Evolutionary conservation across 768 basidiomycete genomes (phyloP).

Genomic region (Boletus tomentosulus): DNA sequence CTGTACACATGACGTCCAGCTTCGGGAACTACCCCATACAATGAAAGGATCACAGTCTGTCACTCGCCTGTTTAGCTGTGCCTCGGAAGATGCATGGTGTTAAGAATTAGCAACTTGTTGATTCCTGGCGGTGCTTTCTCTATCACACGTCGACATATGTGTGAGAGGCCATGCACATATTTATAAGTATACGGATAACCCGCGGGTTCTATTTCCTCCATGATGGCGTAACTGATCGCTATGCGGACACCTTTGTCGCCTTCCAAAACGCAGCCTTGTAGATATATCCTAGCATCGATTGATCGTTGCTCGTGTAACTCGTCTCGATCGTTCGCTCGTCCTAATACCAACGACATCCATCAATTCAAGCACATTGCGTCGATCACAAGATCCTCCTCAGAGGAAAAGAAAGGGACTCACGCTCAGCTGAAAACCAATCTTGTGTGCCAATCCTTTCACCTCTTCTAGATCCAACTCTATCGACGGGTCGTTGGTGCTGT

Average conservation of each 20-base stretch:
- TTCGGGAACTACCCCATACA: too few relatives aligned
- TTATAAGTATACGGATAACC: not conserved
- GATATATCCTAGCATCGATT: slow-evolving; percentile 78
- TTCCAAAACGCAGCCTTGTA: slow-evolving; percentile 88
- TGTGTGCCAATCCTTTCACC: slow-evolving; percentile 66
- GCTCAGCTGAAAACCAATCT: slow-evolving; percentile 77
- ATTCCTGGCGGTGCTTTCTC: not conserved
- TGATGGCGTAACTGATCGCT: not conserved
- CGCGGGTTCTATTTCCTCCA: not conserved
- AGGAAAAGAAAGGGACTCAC: slow-evolving; percentile 40
- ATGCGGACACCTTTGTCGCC: slow-evolving; percentile 43
- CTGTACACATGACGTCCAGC: too few relatives aligned
- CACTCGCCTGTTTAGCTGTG: too few relatives aligned
- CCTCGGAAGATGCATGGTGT: too few relatives aligned
- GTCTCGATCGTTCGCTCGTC: slow-evolving; percentile 77
- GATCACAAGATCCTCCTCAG: not conserved
- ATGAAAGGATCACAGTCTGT: too few relatives aligned
- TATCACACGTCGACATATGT: too few relatives aligned
- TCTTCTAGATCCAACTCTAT: slow-evolving; percentile 90
- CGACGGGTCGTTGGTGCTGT: slow-evolving; percentile 70
- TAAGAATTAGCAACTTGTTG: too few relatives aligned
- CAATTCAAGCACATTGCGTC: not conserved
- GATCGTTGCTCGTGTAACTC: slow-evolving; percentile 80
- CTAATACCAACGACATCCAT: slow-evolving; percentile 48
- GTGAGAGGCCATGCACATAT: too few relatives aligned